These are phyloP conservation scores for Pluteus cervinus DNA, from an alignment of 768 basidiomycete species.

Conservation along the genomic window DNA sequence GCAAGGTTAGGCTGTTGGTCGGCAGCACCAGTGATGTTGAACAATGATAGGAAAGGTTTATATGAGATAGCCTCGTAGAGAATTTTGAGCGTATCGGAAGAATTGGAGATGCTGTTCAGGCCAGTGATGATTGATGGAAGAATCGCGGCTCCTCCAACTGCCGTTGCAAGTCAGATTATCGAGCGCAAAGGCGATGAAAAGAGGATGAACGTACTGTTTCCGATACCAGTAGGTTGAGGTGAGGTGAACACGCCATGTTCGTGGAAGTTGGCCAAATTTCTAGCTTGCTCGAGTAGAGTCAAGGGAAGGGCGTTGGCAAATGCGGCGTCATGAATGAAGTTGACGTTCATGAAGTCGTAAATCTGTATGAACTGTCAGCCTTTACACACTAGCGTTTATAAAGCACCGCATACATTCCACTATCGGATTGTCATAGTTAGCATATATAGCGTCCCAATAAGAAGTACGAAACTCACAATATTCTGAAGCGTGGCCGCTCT, in stretches of 20 bases:
- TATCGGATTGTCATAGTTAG: constrained; percentile 8
- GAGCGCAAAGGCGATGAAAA: not conserved
- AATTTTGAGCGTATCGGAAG: constrained; percentile 48
- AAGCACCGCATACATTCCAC: constrained; percentile 29
- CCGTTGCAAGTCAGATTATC: not conserved
- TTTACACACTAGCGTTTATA: too few species aligned
- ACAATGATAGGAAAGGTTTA: constrained; percentile 73
- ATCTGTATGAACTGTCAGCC: too few species aligned
- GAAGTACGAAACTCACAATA: constrained; percentile 56
- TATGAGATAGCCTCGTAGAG: constrained; percentile 59
- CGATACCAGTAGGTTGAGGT: constrained; percentile 45
- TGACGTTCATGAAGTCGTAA: constrained; percentile 71
- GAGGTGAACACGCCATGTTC: constrained; percentile 65
- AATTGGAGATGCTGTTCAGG: constrained; percentile 43
- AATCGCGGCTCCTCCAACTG: constrained; percentile 70
- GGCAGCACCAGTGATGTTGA: constrained; percentile 67
- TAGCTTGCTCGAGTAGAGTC: constrained; percentile 47
- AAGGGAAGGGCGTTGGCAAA: constrained; percentile 43
- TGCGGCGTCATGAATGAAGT: constrained; percentile 56
- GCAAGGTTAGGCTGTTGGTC: constrained; percentile 45
- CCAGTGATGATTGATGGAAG: constrained; percentile 53
- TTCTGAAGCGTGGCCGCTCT: constrained; percentile 46
- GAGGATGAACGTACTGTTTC: constrained; percentile 66
- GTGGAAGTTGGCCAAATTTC: constrained; percentile 65
- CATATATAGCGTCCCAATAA: too few species aligned